These are phyloP conservation scores for Penicillium nucicola DNA, from an alignment of 495 filamentous ascomycete genomes.

Conservation along the genomic window DNA sequence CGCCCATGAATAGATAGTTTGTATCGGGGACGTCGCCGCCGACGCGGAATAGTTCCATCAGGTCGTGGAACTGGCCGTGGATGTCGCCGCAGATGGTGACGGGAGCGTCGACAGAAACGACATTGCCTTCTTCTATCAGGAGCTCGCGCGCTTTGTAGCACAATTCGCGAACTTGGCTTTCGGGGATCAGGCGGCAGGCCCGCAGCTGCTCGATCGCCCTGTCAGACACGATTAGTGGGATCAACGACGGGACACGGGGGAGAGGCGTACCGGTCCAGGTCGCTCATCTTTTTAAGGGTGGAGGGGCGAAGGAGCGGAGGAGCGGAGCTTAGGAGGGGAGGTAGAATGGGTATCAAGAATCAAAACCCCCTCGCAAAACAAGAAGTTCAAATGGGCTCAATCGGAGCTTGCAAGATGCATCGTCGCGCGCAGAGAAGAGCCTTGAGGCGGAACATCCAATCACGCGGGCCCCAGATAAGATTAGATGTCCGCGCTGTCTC, in stretches of 20 bases:
- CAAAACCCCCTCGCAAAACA: conserved; percentile 4
- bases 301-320: background rate
- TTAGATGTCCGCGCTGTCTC: conserved; percentile 33
- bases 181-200: conserved; percentile 93
- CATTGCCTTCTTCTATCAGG: conserved; percentile 96
- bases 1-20: conserved; percentile 98
- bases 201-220: conserved; percentile 93
- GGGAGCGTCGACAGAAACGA: conserved; percentile 91
- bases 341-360: conserved; percentile 6
- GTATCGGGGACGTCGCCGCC: conserved; percentile 95
- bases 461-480: conserved; percentile 37
- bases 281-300: conserved; percentile 63
- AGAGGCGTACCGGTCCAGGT: conserved; percentile 70
- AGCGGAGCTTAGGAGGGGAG: background rate
- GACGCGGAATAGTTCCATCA: conserved; percentile 98
- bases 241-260: background rate
- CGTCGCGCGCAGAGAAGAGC: conserved; percentile 14
- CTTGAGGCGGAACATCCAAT: conserved; percentile 28
- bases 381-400: conserved; percentile 11
- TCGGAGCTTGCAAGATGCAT: conserved; percentile 17
- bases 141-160: conserved; percentile 98
- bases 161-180: conserved; percentile 89
- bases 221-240: conserved; percentile 11
- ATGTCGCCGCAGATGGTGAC: conserved; percentile 99
- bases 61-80: conserved; percentile 95